Evolutionary conservation across 1,284 basidiomycete species (phyloP).

Genomic region (Ceratobasidium sp.): DNA sequence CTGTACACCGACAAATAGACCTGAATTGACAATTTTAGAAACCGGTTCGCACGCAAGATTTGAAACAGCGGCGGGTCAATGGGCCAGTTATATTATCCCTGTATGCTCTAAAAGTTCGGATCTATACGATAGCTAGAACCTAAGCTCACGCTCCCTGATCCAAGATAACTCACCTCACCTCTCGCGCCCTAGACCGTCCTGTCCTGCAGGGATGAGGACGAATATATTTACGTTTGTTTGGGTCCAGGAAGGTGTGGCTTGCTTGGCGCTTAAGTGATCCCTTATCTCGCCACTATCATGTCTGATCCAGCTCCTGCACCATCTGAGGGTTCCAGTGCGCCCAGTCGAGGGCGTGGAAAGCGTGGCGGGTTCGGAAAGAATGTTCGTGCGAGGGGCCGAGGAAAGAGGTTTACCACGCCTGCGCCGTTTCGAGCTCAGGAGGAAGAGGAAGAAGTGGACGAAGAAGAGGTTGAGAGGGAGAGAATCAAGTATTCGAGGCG

Average conservation of each 20-base stretch:
- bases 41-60: too few relatives aligned
- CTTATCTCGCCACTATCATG: conserved; percentile 15
- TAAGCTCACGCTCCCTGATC: too few relatives aligned
- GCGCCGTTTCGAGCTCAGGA: conserved; percentile 43
- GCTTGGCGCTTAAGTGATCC: neutral
- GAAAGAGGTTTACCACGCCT: conserved; percentile 40
- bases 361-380: conserved; percentile 40
- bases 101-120: too few relatives aligned
- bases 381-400: conserved; percentile 37
- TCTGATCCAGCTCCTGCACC: conserved; percentile 18
- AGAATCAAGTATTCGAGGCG: conserved; percentile 66
- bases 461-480: conserved; percentile 41
- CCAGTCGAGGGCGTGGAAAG: conserved; percentile 37
- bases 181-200: neutral
- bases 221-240: neutral
- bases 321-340: neutral
- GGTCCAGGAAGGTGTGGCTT: neutral
- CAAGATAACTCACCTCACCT: neutral
- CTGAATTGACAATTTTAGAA: too few relatives aligned
- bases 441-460: conserved; percentile 40
- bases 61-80: too few relatives aligned
- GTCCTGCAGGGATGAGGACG: neutral
- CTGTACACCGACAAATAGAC: too few relatives aligned
- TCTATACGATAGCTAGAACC: too few relatives aligned
- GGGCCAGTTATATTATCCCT: too few relatives aligned